phyloP scores from a whole-genome alignment of 2,329 filamentous ascomycete genomes.

The Cordyceps farinosa region DNA sequence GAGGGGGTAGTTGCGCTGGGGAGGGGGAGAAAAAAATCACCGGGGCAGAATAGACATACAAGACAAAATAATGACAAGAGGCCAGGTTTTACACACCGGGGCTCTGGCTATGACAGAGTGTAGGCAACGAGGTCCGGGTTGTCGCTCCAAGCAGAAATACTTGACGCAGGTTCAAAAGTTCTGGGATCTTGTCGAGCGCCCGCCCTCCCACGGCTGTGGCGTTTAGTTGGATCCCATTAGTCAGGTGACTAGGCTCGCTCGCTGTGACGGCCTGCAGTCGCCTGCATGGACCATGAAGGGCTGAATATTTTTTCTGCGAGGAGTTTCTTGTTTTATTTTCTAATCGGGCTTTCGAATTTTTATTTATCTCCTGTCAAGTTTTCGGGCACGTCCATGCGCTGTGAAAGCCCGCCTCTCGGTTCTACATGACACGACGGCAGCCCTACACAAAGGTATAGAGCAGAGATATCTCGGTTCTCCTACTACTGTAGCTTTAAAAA shows the following conservation, averaged over 20 bases:
- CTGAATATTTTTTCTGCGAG: background rate
- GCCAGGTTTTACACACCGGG: background rate
- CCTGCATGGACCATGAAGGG: background rate
- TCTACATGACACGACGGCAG: too few relatives aligned
- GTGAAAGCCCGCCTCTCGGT: too few relatives aligned
- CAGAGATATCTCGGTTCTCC: too few relatives aligned
- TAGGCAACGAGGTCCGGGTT: background rate
- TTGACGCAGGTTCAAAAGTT: conserved; percentile 12
- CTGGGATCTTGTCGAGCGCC: conserved; percentile 16
- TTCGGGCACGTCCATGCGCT: background rate
- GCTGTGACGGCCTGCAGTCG: background rate
- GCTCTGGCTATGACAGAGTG: background rate
- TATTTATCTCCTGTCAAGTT: background rate
- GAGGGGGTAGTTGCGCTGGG: conserved; percentile 8
- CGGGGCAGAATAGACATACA: conserved; percentile 1
- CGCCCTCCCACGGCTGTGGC: conserved; percentile 18
- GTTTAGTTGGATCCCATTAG: conserved; percentile 17
- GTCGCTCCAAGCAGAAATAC: conserved; percentile 6
- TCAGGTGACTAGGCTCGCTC: conserved; percentile 17
- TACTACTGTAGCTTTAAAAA: too few relatives aligned
- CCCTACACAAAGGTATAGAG: too few relatives aligned
- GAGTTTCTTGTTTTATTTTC: background rate
- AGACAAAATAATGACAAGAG: conserved; percentile 16
- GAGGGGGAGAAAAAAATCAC: background rate
- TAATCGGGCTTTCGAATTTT: background rate